Evolutionary conservation across 345 rosid species (phyloP).

Genomic region (Trapa bicornis): DNA sequence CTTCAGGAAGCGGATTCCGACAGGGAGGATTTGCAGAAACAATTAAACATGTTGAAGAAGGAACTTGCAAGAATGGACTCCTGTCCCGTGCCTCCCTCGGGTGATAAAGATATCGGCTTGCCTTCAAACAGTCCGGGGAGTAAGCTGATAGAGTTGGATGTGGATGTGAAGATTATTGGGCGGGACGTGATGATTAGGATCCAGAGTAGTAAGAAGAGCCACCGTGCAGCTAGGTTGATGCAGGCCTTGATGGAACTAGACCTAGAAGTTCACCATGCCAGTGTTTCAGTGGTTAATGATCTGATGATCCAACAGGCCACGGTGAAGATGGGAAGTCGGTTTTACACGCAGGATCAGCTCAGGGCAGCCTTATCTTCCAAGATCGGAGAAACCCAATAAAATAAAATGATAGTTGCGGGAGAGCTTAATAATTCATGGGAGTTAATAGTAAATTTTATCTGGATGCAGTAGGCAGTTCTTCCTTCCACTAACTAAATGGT

Average conservation of each 20-base stretch:
- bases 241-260: slow-evolving; percentile 74
- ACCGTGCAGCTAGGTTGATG: slow-evolving; percentile 88
- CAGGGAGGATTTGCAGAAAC: slow-evolving; percentile 53
- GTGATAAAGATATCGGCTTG: slow-evolving; percentile 25
- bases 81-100: slow-evolving; percentile 10
- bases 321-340: slow-evolving; percentile 70
- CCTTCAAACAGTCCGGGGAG: slow-evolving; percentile 16
- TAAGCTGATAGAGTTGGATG: slow-evolving; percentile 48
- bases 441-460: background rate
- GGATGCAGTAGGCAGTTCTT: background rate
- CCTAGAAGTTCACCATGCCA: slow-evolving; percentile 80
- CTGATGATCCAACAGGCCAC: slow-evolving; percentile 97
- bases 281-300: slow-evolving; percentile 74
- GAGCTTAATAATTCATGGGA: background rate
- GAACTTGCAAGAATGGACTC: slow-evolving; percentile 29
- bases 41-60: slow-evolving; percentile 42
- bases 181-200: slow-evolving; percentile 80
- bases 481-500: background rate
- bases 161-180: slow-evolving; percentile 81
- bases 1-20: slow-evolving; percentile 39
- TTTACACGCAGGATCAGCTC: slow-evolving; percentile 77
- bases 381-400: slow-evolving; percentile 28
- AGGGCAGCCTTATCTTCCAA: slow-evolving; percentile 45
- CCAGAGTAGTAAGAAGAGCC: slow-evolving; percentile 66
- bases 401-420: slow-evolving; percentile 1